Base-by-base conservation (phyloP, 371 early-diverging fungal species). In the Apophysomyces variabilis region DNA sequence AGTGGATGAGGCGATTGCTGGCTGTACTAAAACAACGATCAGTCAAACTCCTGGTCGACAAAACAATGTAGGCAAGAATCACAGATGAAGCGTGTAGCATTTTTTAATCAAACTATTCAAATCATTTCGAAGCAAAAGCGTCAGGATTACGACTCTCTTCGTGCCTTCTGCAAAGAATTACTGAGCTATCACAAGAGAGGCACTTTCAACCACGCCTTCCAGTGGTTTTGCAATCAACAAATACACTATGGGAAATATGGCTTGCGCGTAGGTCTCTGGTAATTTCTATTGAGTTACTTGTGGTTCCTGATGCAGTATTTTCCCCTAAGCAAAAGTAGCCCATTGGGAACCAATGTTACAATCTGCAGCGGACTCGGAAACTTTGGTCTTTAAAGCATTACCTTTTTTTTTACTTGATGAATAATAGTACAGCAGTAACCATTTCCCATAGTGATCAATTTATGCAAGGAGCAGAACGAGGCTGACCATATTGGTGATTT, bases 401-500 rank as follows among this genome's bases (percentile, higher is more conserved):
- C 32, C 32, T 26, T 26, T 26, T 26, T 26, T 26, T 26, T 26
- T 3, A 26, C 32, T 26, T 26, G 32, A 26, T 26, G 3, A 26
- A 26, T 26, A 26, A 3, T 26, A 26, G 32, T 26, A 26, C 32
- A 26, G 3, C 32, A 26, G 32, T 3, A 26, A 26, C 3, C 32
- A 26, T 26, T 26, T 3, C 32, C 32, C 32, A 26, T 26, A 26
- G 32, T 26, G 32, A 3, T 47, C 18, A 47, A 7, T 47, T 47
- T n/a, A 47, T 47, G 47, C 47, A 47, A 47, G 47, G 47, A 47
- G 16, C 9, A 47, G 47, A 21, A 47, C 41, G 18, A 47, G 47
- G 47, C 4, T 47, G 47, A 47, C 47, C 47, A 47, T 18, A 47
- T 47, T 47, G 47, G n/a, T 47, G 47, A 47, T 47, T 47, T 47